Percentiles rank a stretch among this genome's conserved stretches.
Conservation (phyloP, 257 asterid genomes). For the Anisodus tanguticus region DNA sequence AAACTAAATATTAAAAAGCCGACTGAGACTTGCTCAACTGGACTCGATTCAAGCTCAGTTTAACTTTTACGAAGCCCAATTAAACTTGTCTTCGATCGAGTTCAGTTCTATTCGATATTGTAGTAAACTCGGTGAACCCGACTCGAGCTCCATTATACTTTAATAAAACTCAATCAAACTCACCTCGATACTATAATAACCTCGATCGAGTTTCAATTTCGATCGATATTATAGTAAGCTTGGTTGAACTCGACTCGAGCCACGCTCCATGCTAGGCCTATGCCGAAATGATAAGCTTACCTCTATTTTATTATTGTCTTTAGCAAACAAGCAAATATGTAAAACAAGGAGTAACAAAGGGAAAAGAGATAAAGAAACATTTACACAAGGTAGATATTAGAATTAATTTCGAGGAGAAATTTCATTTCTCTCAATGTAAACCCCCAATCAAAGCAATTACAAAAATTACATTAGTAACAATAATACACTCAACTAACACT, state of each 20-base stretch:
- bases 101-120: no score
- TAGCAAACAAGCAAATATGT: background rate
- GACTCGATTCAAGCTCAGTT: background rate
- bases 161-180: background rate
- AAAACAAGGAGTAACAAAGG: background rate
- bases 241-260: background rate
- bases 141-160: background rate
- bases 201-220: background rate
- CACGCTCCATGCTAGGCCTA: no score
- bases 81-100: no score
- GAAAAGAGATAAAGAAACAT: constrained; percentile 16
- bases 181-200: background rate
- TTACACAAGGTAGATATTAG: background rate
- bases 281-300: no score
- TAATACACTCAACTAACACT: constrained; percentile 25
- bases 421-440: constrained; percentile 53
- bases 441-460: constrained; percentile 73
- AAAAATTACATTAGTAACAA: constrained; percentile 36
- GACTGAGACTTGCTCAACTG: background rate
- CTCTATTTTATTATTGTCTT: no score
- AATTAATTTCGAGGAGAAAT: constrained; percentile 42
- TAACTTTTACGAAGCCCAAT: background rate
- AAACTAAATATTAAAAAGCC: background rate
- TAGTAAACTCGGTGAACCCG: background rate
- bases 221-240: background rate